Evolutionary conservation across 495 filamentous ascomycete species (phyloP).

Genomic region (Polyplosphaeria fusca): DNA sequence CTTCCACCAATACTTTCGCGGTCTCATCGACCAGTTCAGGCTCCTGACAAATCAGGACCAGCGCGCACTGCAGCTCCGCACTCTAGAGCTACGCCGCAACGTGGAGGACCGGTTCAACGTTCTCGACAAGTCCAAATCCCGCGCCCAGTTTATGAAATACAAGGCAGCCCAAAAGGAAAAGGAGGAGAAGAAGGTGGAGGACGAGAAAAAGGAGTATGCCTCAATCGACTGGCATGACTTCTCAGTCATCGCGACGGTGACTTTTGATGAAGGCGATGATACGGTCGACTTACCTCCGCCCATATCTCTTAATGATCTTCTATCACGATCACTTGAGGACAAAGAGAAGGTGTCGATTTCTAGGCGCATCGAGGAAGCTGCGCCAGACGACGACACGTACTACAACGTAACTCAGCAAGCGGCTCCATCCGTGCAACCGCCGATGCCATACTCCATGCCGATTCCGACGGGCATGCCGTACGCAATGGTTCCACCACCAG

Average conservation of each 20-base stretch:
- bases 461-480: conserved; percentile 16
- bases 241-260: conserved; percentile 90
- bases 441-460: conserved; percentile 32
- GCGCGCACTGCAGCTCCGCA: conserved; percentile 59
- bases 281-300: conserved; percentile 82
- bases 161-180: conserved; percentile 82
- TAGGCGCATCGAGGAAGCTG: conserved; percentile 84
- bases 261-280: conserved; percentile 87
- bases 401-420: conserved; percentile 27
- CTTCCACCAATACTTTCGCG: conserved; percentile 89
- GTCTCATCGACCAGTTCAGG: conserved; percentile 92
- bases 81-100: conserved; percentile 74
- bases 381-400: conserved; percentile 77
- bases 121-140: conserved; percentile 72
- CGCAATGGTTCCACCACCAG: conserved; percentile 13
- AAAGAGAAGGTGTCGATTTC: conserved; percentile 82
- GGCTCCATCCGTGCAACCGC: conserved; percentile 32
- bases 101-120: conserved; percentile 74
- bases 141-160: conserved; percentile 82
- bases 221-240: conserved; percentile 99
- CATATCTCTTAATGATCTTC: conserved; percentile 81
- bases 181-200: conserved; percentile 84
- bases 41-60: conserved; percentile 68
- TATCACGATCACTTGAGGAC: conserved; percentile 90
- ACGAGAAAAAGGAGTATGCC: conserved; percentile 77